phyloP scores from a whole-genome alignment of 345 rosid genomes.

The Eucalyptus curtisii region DNA sequence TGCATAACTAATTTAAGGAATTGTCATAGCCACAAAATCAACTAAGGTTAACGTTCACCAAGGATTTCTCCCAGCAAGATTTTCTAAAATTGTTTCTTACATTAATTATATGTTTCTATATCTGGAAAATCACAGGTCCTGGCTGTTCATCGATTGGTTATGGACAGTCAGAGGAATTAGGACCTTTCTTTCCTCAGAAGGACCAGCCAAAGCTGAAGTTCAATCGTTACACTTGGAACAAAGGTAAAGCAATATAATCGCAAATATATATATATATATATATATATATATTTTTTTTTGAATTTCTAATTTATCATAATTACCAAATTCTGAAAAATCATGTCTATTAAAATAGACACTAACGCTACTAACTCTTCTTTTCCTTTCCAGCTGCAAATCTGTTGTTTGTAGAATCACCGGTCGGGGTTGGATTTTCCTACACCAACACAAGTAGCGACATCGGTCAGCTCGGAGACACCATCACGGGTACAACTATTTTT shows the following conservation, averaged over 20 bases:
- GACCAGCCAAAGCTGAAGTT: constrained; percentile 28
- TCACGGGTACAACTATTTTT: not conserved
- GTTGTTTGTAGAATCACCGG: constrained; percentile 72
- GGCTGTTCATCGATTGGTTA: constrained; percentile 76
- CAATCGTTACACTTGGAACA: constrained; percentile 64
- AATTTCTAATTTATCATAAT: not conserved
- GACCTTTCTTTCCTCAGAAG: constrained; percentile 69
- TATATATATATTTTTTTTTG: too few species aligned
- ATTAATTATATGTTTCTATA: not conserved
- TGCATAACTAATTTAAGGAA: not conserved
- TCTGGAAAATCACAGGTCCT: constrained; percentile 31
- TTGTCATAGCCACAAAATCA: not conserved
- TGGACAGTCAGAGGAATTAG: constrained; percentile 72
- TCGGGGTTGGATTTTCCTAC: constrained; percentile 80
- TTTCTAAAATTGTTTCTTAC: not conserved
- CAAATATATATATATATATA: too few species aligned
- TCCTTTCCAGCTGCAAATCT: constrained; percentile 51
- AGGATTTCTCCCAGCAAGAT: not conserved
- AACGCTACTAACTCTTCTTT: constrained; percentile 25
- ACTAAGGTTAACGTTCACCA: not conserved
- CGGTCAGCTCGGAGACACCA: constrained; percentile 29
- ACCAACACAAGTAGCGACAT: constrained; percentile 39
- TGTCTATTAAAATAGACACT: not conserved
- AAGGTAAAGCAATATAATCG: constrained; percentile 10
- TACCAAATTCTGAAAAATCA: constrained; percentile 63